Base-by-base conservation (phyloP, 352 stramenopile genomes). In the Globisporangium perplexum region DNA sequence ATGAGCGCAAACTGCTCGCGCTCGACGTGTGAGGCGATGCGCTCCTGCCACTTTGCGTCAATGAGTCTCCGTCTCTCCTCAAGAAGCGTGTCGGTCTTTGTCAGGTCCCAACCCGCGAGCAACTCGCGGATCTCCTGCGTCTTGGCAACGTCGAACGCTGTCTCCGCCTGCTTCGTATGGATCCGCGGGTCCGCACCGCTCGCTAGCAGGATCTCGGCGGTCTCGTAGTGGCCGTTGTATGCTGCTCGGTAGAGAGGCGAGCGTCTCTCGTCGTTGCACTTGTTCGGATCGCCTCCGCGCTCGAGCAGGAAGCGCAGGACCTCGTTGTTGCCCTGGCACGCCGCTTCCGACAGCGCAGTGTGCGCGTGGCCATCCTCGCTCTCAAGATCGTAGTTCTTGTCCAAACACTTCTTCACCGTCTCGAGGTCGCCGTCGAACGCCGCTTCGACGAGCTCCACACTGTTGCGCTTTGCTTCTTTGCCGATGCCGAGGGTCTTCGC, bases 311-410 rank as follows among this genome's bases (percentile, higher is more conserved):
- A 75, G 22, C 53, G 55, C 7, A 95, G 69, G 15, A 96, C 63
- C 2, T 78, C 68, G 7, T 68, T 65, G 51, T 96, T 76, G 2
- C 86, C 87, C 55, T 97, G 87, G n/a, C 74, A 88, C 0, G 84
- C 78, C 3, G 88, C 89, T 63, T 97, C 89, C 0, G 81, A 93
- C 0, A 97, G 62, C 8, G 86, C 73, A 8, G 88, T 96, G 60
- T 97, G 87, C 6, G 79, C 69, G 41, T 94, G 84, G 17, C 83
- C 87, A 46, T 97, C 88, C 36, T 85, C 66, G 20, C 73, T 91
- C 35, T 97, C 88, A 12, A 96, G 56, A 45, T 95, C 81, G 56
- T 90, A 96, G 39, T 89, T 93, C 51, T 95, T 90, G 42, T 92
- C 84, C 5, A 97, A 47, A 45, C 65, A 79, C 14, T 72, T 68